Conservation (phyloP, 2,329 filamentous ascomycete species). For the Claviceps fusiformis region DNA sequence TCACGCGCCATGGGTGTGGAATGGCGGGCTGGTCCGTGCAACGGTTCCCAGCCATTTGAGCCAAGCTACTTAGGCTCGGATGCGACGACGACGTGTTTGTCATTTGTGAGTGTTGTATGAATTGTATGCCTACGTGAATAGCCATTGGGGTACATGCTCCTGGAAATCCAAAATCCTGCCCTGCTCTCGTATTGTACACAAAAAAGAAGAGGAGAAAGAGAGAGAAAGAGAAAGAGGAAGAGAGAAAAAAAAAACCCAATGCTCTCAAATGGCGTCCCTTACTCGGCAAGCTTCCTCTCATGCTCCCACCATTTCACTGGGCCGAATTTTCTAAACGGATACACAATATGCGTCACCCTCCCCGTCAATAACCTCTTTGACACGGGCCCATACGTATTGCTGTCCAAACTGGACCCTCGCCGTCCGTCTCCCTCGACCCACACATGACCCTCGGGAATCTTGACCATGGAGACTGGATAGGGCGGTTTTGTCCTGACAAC, state of each 20-base stretch:
- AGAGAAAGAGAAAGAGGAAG: no score
- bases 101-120: no score
- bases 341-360: slow-evolving; percentile 57
- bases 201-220: no score
- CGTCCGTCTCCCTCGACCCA: slow-evolving; percentile 91
- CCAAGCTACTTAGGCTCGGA: no score
- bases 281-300: slow-evolving; percentile 14
- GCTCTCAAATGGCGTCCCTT: neutral
- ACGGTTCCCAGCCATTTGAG: no score
- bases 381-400: slow-evolving; percentile 81
- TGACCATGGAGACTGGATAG: slow-evolving; percentile 40
- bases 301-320: slow-evolving; percentile 45
- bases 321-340: slow-evolving; percentile 49
- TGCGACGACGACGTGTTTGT: no score
- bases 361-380: slow-evolving; percentile 64
- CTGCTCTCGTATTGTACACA: neutral
- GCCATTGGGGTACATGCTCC: neutral
- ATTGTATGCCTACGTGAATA: neutral
- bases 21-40: neutral
- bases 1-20: neutral
- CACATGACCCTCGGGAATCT: slow-evolving; percentile 70
- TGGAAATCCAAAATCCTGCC: neutral
- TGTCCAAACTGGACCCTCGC: slow-evolving; percentile 59
- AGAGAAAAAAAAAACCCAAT: neutral
- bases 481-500: slow-evolving; percentile 51